Evolutionary conservation across 1,284 basidiomycete species (phyloP).

Genomic region (Ceratobasidium sp.): DNA sequence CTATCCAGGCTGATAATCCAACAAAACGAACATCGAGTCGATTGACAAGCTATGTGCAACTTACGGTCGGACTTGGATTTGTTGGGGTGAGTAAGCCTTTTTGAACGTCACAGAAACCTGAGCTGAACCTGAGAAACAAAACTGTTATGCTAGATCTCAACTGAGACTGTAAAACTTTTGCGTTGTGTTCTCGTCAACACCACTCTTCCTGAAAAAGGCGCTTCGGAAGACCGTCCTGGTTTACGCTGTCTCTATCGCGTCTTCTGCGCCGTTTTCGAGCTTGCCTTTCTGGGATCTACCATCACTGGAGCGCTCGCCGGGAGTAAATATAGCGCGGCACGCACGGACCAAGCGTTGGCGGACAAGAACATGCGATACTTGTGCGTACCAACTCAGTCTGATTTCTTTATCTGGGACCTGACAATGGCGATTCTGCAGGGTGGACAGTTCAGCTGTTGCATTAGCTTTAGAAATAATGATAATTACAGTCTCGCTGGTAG

Average conservation of each 20-base stretch:
- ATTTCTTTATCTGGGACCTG: too few species aligned
- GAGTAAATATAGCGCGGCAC: slow-evolving; percentile 12
- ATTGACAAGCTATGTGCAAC: slow-evolving; percentile 31
- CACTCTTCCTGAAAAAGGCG: slow-evolving; percentile 34
- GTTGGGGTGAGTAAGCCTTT: slow-evolving; percentile 16
- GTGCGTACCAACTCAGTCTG: too few species aligned
- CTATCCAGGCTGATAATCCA: slow-evolving; percentile 26
- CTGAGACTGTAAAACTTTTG: slow-evolving; percentile 6
- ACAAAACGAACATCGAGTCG: slow-evolving; percentile 19
- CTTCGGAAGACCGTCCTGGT: slow-evolving; percentile 10
- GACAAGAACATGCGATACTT: slow-evolving; percentile 9
- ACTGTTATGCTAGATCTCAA: slow-evolving; percentile 29
- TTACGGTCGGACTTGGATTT: slow-evolving; percentile 40
- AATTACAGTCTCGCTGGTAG: background rate
- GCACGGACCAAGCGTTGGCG: slow-evolving; percentile 14
- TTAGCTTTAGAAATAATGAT: background rate
- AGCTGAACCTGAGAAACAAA: background rate
- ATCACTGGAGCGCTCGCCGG: slow-evolving; percentile 12
- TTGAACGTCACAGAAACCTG: too few species aligned
- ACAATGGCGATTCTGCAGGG: too few species aligned
- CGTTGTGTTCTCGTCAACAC: slow-evolving; percentile 21
- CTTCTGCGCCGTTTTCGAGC: slow-evolving; percentile 11
- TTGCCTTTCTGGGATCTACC: slow-evolving; percentile 16
- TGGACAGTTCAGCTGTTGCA: background rate
- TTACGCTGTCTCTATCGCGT: background rate